A percentile compares a stretch with the other conserved stretches of the same genome.
phyloP scores from a whole-genome alignment of 2,329 filamentous ascomycete genomes.

The Fusarium chlamydosporum region DNA sequence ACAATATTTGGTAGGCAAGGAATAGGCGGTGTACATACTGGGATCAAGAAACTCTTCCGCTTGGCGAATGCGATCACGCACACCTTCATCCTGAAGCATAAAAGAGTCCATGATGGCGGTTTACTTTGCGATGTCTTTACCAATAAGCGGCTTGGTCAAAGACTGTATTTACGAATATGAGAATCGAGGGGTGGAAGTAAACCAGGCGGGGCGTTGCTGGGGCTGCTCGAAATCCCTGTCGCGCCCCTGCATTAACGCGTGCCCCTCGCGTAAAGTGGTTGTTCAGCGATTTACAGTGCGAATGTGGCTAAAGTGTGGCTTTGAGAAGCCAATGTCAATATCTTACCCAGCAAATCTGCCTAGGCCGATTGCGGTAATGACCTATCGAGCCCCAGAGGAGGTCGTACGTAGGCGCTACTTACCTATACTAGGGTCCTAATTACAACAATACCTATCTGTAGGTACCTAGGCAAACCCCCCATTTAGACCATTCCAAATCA shows the following conservation, averaged over 20 bases:
- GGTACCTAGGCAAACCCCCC: constrained; percentile 6
- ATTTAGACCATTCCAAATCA: constrained; percentile 8
- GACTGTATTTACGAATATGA: constrained; percentile 20
- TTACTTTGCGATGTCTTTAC: constrained; percentile 26
- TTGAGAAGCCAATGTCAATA: background rate
- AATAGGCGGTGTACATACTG: constrained; percentile 67
- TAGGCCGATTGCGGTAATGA: constrained; percentile 31
- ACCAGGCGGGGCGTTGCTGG: constrained; percentile 40
- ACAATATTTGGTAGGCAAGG: background rate
- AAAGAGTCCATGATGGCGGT: constrained; percentile 74
- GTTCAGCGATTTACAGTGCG: background rate
- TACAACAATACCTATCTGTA: too few relatives aligned
- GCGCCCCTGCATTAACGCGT: constrained; percentile 43
- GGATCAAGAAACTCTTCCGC: constrained; percentile 96
- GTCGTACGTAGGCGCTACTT: too few relatives aligned
- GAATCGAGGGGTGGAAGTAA: constrained; percentile 40
- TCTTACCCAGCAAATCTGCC: constrained; percentile 19
- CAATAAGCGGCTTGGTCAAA: constrained; percentile 23
- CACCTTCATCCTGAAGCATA: constrained; percentile 86
- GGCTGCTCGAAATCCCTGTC: constrained; percentile 36
- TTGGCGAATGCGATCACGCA: constrained; percentile 84
- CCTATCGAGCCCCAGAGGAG: constrained; percentile 10
- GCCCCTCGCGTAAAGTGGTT: constrained; percentile 50
- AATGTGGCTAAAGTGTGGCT: constrained; percentile 29
- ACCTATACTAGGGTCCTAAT: too few relatives aligned